Evolutionary conservation across 1,284 basidiomycete genomes (phyloP).

Genomic region (Inonotus hispidus): DNA sequence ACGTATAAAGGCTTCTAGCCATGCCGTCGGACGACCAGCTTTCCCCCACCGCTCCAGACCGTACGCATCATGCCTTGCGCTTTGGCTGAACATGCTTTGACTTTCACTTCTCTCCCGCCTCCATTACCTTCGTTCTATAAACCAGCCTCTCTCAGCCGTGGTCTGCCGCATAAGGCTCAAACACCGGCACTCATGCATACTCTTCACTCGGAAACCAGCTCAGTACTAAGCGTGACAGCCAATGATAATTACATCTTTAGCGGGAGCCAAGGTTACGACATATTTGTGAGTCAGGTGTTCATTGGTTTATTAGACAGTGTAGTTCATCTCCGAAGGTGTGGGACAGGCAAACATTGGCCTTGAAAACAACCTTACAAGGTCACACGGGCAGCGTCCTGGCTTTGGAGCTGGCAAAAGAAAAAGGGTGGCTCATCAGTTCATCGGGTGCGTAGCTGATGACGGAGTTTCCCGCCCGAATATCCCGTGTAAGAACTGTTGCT

Average conservation of each 20-base stretch:
- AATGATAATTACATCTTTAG: constrained; percentile 75
- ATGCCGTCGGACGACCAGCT: background rate
- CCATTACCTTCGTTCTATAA: background rate
- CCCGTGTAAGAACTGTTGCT: background rate
- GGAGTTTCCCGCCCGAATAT: constrained; percentile 13
- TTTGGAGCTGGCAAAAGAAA: constrained; percentile 71
- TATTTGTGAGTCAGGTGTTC: constrained; percentile 46
- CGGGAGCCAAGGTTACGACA: constrained; percentile 76
- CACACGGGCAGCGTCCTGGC: constrained; percentile 86
- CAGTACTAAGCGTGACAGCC: constrained; percentile 73
- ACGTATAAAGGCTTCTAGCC: constrained; percentile 9
- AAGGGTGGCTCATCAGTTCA: constrained; percentile 82
- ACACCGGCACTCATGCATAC: constrained; percentile 39
- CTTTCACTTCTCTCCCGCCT: background rate
- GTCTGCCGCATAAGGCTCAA: constrained; percentile 2
- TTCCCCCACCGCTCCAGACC: constrained; percentile 9
- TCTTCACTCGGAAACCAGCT: constrained; percentile 61
- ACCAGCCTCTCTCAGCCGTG: constrained; percentile 44
- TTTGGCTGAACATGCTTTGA: constrained; percentile 13
- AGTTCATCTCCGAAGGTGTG: constrained; percentile 57
- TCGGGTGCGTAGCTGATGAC: constrained; percentile 44
- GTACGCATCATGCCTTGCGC: constrained; percentile 19
- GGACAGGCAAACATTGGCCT: constrained; percentile 65
- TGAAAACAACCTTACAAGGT: constrained; percentile 72
- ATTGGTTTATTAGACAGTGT: background rate